phyloP scores from a whole-genome alignment of 2,329 filamentous ascomycete species.

The Parastagonospora nodorum region DNA sequence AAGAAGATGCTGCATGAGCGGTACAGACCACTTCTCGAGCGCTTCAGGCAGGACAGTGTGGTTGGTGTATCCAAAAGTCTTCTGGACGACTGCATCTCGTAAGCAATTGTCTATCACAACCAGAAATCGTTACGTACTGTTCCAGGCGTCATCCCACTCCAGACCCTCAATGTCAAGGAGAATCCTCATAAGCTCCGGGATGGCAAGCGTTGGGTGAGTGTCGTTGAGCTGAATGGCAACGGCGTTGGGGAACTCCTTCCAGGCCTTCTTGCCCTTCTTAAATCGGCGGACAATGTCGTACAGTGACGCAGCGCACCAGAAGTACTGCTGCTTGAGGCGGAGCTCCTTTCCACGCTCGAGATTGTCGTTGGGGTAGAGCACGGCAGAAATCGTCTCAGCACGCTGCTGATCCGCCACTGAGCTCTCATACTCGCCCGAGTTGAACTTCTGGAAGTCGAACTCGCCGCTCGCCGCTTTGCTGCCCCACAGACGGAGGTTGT shows the following conservation, averaged over 20 bases:
- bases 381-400: slow-evolving; percentile 98
- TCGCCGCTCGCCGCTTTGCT: slow-evolving; percentile 97
- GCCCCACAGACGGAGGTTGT: slow-evolving; percentile 96
- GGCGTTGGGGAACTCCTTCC: slow-evolving; percentile 91
- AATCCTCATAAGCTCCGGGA: slow-evolving; percentile 94
- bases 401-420: slow-evolving; percentile 97
- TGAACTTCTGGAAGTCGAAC: slow-evolving; percentile 99
- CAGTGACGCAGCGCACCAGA: slow-evolving; percentile 97
- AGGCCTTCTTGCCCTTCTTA: slow-evolving; percentile 92
- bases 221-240: slow-evolving; percentile 98
- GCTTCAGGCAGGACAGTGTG: slow-evolving; percentile 97
- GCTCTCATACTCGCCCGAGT: slow-evolving; percentile 95
- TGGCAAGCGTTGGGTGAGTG: slow-evolving; percentile 93
- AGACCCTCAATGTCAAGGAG: slow-evolving; percentile 87
- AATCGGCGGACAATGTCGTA: slow-evolving; percentile 96
- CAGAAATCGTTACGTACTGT: slow-evolving; percentile 57
- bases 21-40: slow-evolving; percentile 97
- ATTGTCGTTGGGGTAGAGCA: slow-evolving; percentile 97
- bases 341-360: slow-evolving; percentile 96
- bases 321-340: slow-evolving; percentile 98
- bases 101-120: slow-evolving; percentile 5
- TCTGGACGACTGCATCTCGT: slow-evolving; percentile 50
- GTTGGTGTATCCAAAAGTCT: slow-evolving; percentile 93
- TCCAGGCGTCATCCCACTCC: slow-evolving; percentile 92
- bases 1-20: slow-evolving; percentile 86